These are phyloP conservation scores for Aspergillus sp. DNA, from an alignment of 2,329 filamentous ascomycete genomes.

Conservation along the genomic window DNA sequence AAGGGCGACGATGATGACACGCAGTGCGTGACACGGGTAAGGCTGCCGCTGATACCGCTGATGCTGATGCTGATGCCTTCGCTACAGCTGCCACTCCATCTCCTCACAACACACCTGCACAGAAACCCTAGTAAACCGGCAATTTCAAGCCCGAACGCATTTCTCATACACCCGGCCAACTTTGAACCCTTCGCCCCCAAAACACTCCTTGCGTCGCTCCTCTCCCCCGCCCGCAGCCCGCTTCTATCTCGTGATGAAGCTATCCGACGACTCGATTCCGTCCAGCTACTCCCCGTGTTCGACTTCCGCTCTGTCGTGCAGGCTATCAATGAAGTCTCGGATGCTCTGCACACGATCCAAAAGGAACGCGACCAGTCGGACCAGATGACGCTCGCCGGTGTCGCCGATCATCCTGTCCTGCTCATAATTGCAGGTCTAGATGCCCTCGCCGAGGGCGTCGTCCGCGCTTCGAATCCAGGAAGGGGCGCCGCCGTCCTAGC, in stretches of 20 bases:
- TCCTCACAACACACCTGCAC: slow-evolving; percentile 17
- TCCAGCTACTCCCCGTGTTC: slow-evolving; percentile 25
- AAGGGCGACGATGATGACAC: slow-evolving; percentile 13
- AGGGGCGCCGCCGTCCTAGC: slow-evolving; percentile 25
- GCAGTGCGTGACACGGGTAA: slow-evolving; percentile 24
- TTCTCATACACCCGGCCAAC: slow-evolving; percentile 26
- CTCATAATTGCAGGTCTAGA: slow-evolving; percentile 31
- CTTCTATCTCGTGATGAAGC: slow-evolving; percentile 19
- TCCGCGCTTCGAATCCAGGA: slow-evolving; percentile 28
- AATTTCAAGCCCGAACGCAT: slow-evolving; percentile 13
- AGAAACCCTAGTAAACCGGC: slow-evolving; percentile 1
- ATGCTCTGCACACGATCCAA: slow-evolving; percentile 13
- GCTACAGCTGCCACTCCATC: slow-evolving; percentile 20
- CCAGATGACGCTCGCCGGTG: no score
- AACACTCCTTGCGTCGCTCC: slow-evolving; percentile 19
- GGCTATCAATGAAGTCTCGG: slow-evolving; percentile 23
- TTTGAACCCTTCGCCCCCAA: slow-evolving; percentile 22
- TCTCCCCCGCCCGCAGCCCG: slow-evolving; percentile 5
- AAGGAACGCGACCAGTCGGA: slow-evolving; percentile 6
- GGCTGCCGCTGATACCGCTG: no score
- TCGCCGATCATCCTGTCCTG: slow-evolving; percentile 12
- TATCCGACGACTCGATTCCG: slow-evolving; percentile 21
- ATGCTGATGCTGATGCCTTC: background rate
- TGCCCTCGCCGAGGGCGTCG: slow-evolving; percentile 25
- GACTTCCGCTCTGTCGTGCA: slow-evolving; percentile 20